Conservation (phyloP, 2,329 filamentous ascomycete genomes). For the Fusarium sp. region DNA sequence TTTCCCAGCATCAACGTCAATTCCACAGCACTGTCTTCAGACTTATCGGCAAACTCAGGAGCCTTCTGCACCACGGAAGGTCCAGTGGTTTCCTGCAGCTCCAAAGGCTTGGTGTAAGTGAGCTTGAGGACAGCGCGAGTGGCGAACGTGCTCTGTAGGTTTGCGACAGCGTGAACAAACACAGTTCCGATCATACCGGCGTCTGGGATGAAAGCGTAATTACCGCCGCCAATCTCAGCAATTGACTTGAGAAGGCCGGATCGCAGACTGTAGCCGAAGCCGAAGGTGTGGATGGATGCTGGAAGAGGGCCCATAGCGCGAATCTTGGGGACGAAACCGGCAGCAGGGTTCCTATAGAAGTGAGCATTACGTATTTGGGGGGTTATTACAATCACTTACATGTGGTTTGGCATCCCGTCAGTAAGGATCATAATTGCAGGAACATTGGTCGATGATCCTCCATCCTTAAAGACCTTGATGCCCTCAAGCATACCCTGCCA, state of each 20-base stretch:
- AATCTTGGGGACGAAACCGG: conserved; percentile 69
- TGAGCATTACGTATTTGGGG: background rate
- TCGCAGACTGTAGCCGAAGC: conserved; percentile 53
- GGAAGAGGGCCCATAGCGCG: conserved; percentile 56
- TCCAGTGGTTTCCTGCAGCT: conserved; percentile 58
- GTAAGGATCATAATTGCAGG: conserved; percentile 68
- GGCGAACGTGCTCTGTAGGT: conserved; percentile 71
- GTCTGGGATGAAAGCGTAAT: conserved; percentile 73
- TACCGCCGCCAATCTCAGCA: conserved; percentile 68
- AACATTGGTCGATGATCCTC: conserved; percentile 53
- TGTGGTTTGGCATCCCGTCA: conserved; percentile 67
- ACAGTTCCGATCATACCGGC: conserved; percentile 74
- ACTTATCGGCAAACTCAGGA: conserved; percentile 32
- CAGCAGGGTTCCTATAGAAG: conserved; percentile 57
- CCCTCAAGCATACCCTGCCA: conserved; percentile 70
- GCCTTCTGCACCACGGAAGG: conserved; percentile 55
- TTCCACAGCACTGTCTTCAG: conserved; percentile 32
- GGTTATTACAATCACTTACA: conserved; percentile 52
- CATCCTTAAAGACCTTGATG: conserved; percentile 61
- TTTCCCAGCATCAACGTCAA: conserved; percentile 63
- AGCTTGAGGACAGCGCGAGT: conserved; percentile 61
- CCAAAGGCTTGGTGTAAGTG: conserved; percentile 54
- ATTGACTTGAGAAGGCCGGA: conserved; percentile 71
- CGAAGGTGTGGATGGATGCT: conserved; percentile 59
- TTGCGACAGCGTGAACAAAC: conserved; percentile 72